phyloP scores from a whole-genome alignment of 202 grass and related monocot genomes.

The Saccharum hybrid region DNA sequence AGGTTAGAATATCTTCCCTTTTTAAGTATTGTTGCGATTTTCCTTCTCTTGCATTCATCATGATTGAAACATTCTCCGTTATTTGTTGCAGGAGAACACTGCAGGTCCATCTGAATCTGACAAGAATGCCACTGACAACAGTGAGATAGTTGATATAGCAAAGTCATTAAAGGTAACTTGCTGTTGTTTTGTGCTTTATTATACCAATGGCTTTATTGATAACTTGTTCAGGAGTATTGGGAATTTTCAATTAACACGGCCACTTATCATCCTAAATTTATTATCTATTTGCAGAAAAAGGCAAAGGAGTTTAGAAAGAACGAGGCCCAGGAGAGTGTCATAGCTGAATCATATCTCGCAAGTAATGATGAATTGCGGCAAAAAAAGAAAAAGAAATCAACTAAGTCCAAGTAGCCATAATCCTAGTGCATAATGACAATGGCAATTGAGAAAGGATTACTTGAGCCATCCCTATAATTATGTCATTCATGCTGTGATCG shows the following conservation, averaged over 20 bases:
- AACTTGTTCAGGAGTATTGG: not conserved
- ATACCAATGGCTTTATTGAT: not conserved
- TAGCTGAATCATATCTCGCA: conserved; percentile 74
- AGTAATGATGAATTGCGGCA: conserved; percentile 56
- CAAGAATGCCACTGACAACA: conserved; percentile 47
- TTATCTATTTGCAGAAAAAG: conserved; percentile 74
- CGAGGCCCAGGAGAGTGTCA: conserved; percentile 62
- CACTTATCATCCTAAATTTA: conserved; percentile 2
- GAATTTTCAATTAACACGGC: not conserved
- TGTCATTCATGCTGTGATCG: not conserved
- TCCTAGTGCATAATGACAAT: not conserved
- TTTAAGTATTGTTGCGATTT: conserved; percentile 5
- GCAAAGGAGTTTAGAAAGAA: conserved; percentile 75
- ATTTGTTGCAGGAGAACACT: conserved; percentile 68
- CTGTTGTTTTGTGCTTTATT: conserved; percentile 11
- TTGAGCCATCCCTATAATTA: conserved; percentile 1
- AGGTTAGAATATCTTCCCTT: conserved; percentile 45
- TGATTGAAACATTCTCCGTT: conserved; percentile 21
- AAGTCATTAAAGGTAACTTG: conserved; percentile 82
- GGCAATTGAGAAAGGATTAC: not conserved
- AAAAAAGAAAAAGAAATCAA: conserved; percentile 69
- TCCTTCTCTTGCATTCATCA: conserved; percentile 34
- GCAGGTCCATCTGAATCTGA: conserved; percentile 42
- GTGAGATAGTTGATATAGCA: conserved; percentile 55
- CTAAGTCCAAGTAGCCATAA: conserved; percentile 46